Base-by-base conservation (phyloP, 495 filamentous ascomycete genomes). In the Aspergillus saccharolyticus region DNA sequence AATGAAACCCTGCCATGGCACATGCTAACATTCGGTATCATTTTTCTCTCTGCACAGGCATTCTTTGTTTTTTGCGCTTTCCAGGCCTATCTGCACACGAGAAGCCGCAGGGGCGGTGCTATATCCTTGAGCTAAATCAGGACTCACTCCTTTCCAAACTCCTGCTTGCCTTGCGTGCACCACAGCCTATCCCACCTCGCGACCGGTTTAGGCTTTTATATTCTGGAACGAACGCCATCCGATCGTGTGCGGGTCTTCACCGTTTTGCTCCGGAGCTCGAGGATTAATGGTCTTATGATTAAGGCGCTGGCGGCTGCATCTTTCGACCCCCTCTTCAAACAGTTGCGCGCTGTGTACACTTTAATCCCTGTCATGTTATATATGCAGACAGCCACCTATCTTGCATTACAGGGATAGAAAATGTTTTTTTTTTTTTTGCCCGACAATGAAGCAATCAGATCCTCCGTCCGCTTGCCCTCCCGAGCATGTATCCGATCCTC, bases 1-100 rank as follows among this genome's bases (percentile, higher is more conserved):
- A 12, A 4, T 2, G 28, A 14, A 42, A 28, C 2, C 30, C 15
- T 15, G n/a, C n/a, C 6, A 28, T 43, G 9, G 12, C 20, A 39
- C 14, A 16, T 6, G 43, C 42, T 48, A 21, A 44, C 59, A 68
- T 44, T 62, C 53, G 4, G 25, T 10, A 5, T 33, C 10, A 4
- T 28, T 28, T 9, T 9, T 28, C 25, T 18, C 42, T 14, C 53
- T 12, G 33, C 52, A 14, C 52, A 96, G 91, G 84, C 80, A 0
- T 96, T 96, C 77, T 83, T 96, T 55, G 82, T 94, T 49, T 96
- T 95, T 76, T 96, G 91, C 75, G 87, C 84, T 24, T 82, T 89
- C 65, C 91, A 96, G 68, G 91, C 90, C 49, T 81, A 85, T 59
- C 78, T 96, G 45, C 89, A 96, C 64, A 67, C 86, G 54, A 83